These are phyloP conservation scores for Cichorium intybus DNA, from an alignment of 140 eudicot species.

Conservation along the genomic window DNA sequence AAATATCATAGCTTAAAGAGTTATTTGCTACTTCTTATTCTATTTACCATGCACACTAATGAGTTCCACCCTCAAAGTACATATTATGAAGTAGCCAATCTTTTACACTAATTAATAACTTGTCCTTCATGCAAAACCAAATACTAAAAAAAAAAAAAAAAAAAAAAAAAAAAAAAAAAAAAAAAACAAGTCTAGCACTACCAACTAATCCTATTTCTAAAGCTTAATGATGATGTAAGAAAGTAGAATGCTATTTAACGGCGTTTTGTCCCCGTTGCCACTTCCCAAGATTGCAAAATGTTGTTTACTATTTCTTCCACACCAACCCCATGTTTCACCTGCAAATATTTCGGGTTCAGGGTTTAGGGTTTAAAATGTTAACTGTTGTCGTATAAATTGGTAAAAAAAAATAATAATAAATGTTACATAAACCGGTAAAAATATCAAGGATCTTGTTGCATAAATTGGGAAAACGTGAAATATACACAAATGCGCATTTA, in stretches of 20 bases:
- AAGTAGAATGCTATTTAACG: conserved; percentile 26
- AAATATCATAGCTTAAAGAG: too few relatives aligned
- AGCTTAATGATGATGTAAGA: neutral
- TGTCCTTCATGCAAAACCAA: neutral
- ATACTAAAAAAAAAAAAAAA: neutral
- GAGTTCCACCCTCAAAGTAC: neutral
- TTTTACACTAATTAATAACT: neutral
- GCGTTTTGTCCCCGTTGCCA: conserved; percentile 58
- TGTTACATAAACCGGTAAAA: too few relatives aligned
- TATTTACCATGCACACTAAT: neutral
- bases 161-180: neutral
- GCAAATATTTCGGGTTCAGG: too few relatives aligned
- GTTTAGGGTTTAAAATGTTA: too few relatives aligned
- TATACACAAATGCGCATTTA: too few relatives aligned
- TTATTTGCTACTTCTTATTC: neutral
- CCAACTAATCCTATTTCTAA: too few relatives aligned
- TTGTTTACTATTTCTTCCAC: conserved; percentile 81
- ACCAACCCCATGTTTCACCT: conserved; percentile 95
- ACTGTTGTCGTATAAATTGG: too few relatives aligned
- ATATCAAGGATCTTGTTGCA: too few relatives aligned
- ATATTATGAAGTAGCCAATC: neutral
- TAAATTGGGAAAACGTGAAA: too few relatives aligned
- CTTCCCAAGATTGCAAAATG: conserved; percentile 78
- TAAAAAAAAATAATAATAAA: too few relatives aligned
- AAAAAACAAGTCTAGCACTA: neutral